Evolutionary conservation across 1,284 basidiomycete species (phyloP), one percentile per base, ranked within the genome.

Genomic region (Lentinus polychrous): DNA sequence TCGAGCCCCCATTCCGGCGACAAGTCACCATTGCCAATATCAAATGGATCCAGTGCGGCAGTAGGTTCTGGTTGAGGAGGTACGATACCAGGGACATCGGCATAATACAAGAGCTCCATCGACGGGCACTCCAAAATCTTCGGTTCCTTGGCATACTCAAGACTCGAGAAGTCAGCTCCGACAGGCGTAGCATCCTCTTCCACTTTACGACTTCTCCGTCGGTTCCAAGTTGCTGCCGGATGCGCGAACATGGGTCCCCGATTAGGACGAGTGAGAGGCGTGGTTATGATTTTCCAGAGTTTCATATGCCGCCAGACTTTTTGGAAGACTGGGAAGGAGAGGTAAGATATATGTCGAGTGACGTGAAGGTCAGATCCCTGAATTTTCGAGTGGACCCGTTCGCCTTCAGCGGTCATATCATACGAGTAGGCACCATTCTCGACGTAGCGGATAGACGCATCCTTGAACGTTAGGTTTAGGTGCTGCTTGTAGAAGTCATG

Each of bases 1-100:
- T 96, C 90, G 27, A 95, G 69, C 3, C 92, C 91, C 86, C 92
- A 96, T 60, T 96, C 91, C 10, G 94, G 94, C n/a, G 87, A 74
- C 15, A 83, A 63, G 58, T 90, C 92, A 1, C 90, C 85, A 59
- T 95, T 95, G 1, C 90, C 91, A 43, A 93, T 74, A 56, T 91
- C 84, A 57, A 79, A 73, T 8, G 75, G 65, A 45, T 78, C 73
- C 17, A 69, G 55, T 14, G 67, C 70, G 2, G 60, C 33, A 33
- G 68, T 59, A 49, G 62, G 50, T 20, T 71, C 69, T 36, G 65
- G 52, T 6, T 60, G 56, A 15, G 58, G 51, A 18, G 84, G 81
- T 5, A 88, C 85, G 32, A 76, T 68, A 7, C 86, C 87, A 1
- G 78, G 79, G 17, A 78, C 80, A 63, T 96, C 94, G 6, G 76